Percentiles rank a stretch among this genome's conserved stretches.
These are phyloP conservation scores for Colletotrichum truncatum DNA, from an alignment of 2,329 filamentous ascomycete genomes.

Conservation along the genomic window DNA sequence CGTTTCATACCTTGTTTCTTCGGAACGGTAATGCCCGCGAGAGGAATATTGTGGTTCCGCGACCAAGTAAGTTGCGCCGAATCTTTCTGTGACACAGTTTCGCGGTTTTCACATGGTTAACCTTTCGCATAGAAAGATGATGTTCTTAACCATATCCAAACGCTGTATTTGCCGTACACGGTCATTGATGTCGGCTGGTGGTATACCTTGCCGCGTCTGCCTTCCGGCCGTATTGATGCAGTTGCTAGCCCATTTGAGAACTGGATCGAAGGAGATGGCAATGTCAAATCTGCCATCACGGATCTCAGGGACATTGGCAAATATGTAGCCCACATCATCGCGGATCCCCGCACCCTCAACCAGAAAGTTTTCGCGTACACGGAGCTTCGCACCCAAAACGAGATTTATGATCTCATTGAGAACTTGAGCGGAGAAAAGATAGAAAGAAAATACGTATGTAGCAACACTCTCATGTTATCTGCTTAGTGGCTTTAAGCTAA, in stretches of 20 bases:
- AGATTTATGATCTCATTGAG: conserved; percentile 57
- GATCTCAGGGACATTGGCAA: conserved; percentile 62
- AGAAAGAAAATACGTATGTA: conserved; percentile 28
- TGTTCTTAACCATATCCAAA: conserved; percentile 58
- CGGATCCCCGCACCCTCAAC: conserved; percentile 63
- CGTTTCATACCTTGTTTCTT: conserved; percentile 63
- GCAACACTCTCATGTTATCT: background rate
- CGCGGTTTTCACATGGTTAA: background rate
- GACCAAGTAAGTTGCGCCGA: conserved; percentile 34
- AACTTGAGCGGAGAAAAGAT: conserved; percentile 57
- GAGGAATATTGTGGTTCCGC: conserved; percentile 40
- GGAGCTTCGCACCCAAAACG: conserved; percentile 53
- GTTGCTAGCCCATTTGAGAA: conserved; percentile 33
- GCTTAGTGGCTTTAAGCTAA: background rate
- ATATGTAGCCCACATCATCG: conserved; percentile 60
- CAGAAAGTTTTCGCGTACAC: conserved; percentile 58
- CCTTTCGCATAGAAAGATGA: conserved; percentile 50
- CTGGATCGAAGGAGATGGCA: conserved; percentile 55
- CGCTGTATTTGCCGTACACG: conserved; percentile 60
- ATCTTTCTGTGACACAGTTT: background rate
- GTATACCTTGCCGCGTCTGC: conserved; percentile 48
- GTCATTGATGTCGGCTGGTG: conserved; percentile 68
- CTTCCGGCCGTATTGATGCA: conserved; percentile 36
- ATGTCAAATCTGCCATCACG: conserved; percentile 51
- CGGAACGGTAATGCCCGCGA: conserved; percentile 51